phyloP scores from a whole-genome alignment of 2,329 filamentous ascomycete species.

The Dothideomycetidae sp. region DNA sequence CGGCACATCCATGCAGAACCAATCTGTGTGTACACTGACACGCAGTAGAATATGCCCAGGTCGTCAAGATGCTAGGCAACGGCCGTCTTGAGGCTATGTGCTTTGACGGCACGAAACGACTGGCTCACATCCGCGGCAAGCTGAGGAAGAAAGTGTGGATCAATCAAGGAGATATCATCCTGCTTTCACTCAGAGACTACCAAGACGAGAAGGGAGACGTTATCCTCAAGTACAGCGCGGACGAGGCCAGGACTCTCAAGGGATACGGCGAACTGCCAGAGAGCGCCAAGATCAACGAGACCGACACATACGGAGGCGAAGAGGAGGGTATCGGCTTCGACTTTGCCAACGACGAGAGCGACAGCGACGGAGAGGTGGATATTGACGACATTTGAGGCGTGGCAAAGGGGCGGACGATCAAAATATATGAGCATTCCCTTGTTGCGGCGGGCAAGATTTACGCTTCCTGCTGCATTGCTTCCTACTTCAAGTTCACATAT shows the following conservation, averaged over 20 bases:
- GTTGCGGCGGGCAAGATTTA: no score
- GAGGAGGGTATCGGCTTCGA: constrained; percentile 96
- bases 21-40: constrained; percentile 11
- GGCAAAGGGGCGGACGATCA: not conserved
- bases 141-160: constrained; percentile 99
- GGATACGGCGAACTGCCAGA: constrained; percentile 95
- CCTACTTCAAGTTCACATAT: not conserved
- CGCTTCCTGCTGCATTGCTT: no score
- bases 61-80: constrained; percentile 92
- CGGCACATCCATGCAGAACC: constrained; percentile 13
- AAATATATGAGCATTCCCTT: no score
- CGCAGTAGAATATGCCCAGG: constrained; percentile 60
- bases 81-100: constrained; percentile 84
- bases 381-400: constrained; percentile 72
- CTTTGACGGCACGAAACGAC: constrained; percentile 83
- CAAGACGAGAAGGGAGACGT: constrained; percentile 90
- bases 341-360: constrained; percentile 76
- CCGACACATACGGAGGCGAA: constrained; percentile 80
- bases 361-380: constrained; percentile 64
- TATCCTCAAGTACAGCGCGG: constrained; percentile 86
- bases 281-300: constrained; percentile 99
- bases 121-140: constrained; percentile 83
- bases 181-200: constrained; percentile 77
- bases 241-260: constrained; percentile 90
- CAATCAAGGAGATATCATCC: constrained; percentile 93